Base-by-base conservation (phyloP, 1,139 yeast genomes). In the Suhomyces wounanorum region DNA sequence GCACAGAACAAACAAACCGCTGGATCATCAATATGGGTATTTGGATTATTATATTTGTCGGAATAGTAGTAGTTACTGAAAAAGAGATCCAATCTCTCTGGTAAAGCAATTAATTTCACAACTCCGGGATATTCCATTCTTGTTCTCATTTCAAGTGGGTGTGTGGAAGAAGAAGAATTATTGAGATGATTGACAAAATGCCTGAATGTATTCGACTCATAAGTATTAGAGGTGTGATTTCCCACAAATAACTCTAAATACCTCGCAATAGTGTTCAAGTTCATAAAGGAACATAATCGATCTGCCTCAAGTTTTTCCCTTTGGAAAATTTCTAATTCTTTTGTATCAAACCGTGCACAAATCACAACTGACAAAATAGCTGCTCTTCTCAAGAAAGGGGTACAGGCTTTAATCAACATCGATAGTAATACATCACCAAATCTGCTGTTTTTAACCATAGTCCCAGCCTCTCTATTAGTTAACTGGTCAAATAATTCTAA, bases 1-100 rank as follows among this genome's bases (percentile, higher is more conserved):
- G 92, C 95, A 69, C 99, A 94, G 57, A 87, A 86, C 49, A 94
- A 69, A 62, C 99, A 94, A 11, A 94, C 74, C 0, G 96, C 97
- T 0, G 96, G 96, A 57, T 91, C 96, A 31, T 80, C 77, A 33
- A 79, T 80, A n/a, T 62, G 55, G 54, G 61, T 63, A 52, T 72
- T 70, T 0, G 80, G 81, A 45, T 72, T 71, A 45, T 70, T 68
- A 30, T 69, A 72, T 48, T 70, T 68, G 43, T 76, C 75, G 60
- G 72, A 73, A 58, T 83, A 81, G 52, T 82, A 76, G 52, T 78
- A 75, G 33, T 80, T 75, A 1, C 87, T 79, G 69, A 86, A 89
- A 59, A 92, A 85, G 43, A 75, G 77, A 58, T 90, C 96, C 47
- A 89, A 66, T 46, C 89, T 74, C n/a, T 73, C 69, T 0, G 96